Conservation (phyloP, 116 monocot genomes). For the Phalaenopsis hybrid region DNA sequence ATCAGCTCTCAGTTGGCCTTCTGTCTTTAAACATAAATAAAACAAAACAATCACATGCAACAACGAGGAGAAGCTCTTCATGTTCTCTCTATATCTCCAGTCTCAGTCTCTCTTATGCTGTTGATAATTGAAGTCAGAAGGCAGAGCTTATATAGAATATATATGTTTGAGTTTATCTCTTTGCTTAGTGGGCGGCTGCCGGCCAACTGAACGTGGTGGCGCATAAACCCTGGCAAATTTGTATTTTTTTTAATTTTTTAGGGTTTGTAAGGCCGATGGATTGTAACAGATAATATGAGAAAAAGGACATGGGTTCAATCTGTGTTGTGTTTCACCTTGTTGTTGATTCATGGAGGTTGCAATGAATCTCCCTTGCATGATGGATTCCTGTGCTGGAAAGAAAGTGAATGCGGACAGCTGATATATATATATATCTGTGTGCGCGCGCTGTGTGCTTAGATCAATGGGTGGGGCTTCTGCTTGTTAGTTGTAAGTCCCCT, state of each 20-base stretch:
- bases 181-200: neutral
- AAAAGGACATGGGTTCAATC: too few relatives aligned
- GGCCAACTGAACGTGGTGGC: neutral
- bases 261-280: neutral
- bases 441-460: too few relatives aligned
- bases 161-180: neutral
- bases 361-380: too few relatives aligned
- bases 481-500: too few relatives aligned
- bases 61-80: neutral
- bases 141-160: neutral
- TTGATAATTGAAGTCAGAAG: constrained; percentile 9
- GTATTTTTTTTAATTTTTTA: neutral
- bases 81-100: neutral
- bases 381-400: too few relatives aligned
- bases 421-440: too few relatives aligned
- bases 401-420: too few relatives aligned
- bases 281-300: too few relatives aligned
- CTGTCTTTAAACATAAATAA: neutral
- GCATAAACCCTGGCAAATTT: neutral
- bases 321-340: too few relatives aligned
- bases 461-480: too few relatives aligned
- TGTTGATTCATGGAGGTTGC: too few relatives aligned
- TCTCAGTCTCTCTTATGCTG: neutral
- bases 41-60: neutral
- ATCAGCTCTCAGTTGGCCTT: constrained; percentile 26